A percentile compares a stretch with the other conserved stretches of the same genome.
These are phyloP conservation scores for Apiospora malaysiana DNA, from an alignment of 2,329 filamentous ascomycete species.

Conservation along the genomic window DNA sequence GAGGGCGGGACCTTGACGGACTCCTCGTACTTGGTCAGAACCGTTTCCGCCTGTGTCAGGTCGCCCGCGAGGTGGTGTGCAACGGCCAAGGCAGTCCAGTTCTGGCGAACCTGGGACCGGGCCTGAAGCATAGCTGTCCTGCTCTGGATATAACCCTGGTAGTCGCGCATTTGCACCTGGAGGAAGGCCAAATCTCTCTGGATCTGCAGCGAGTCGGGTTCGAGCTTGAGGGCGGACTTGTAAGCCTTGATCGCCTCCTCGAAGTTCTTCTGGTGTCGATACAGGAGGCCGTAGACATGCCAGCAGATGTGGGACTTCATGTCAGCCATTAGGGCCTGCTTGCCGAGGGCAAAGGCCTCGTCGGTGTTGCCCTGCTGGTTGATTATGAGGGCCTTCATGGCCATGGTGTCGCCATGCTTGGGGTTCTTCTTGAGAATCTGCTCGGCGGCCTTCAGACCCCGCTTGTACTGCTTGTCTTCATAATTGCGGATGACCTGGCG, in stretches of 20 bases:
- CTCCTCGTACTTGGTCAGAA: conserved; percentile 90
- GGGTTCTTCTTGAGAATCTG: conserved; percentile 95
- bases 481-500: conserved; percentile 94
- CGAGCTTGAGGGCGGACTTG: conserved; percentile 90
- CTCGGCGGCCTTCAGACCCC: conserved; percentile 91
- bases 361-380: conserved; percentile 91
- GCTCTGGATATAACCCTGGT: conserved; percentile 89
- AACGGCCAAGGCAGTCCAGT: conserved; percentile 97
- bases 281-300: conserved; percentile 97
- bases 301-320: conserved; percentile 99
- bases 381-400: conserved; percentile 98
- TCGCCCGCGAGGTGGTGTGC: conserved; percentile 92
- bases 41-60: conserved; percentile 84
- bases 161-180: conserved; percentile 97
- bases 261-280: conserved; percentile 94
- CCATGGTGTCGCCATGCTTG: conserved; percentile 96
- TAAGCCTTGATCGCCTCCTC: conserved; percentile 99
- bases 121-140: conserved; percentile 86
- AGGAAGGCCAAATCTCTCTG: conserved; percentile 91
- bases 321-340: conserved; percentile 89
- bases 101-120: conserved; percentile 81
- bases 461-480: conserved; percentile 98
- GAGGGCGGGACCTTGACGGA: conserved; percentile 83
- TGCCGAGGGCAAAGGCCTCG: conserved; percentile 92
- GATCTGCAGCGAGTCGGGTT: conserved; percentile 94